phyloP scores from a whole-genome alignment of 176 grass and related monocot genomes.

The Avena sativa region DNA sequence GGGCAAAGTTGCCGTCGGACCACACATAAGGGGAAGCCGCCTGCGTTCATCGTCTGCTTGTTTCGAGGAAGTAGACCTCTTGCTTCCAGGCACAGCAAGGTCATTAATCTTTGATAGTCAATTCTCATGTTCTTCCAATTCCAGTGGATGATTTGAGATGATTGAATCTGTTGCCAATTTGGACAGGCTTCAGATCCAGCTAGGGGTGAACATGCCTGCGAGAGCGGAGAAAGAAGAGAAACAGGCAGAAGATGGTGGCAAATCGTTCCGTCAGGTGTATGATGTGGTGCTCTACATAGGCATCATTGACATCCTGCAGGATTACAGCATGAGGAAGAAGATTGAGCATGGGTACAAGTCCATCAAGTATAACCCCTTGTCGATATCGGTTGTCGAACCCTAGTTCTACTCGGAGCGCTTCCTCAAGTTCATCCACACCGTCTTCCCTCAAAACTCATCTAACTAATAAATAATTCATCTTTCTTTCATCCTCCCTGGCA shows the following conservation, averaged over 20 bases:
- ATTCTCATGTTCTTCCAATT: neutral
- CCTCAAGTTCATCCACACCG: neutral
- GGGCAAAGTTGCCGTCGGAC: constrained; percentile 67
- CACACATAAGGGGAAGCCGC: constrained; percentile 86
- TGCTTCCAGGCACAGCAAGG: constrained; percentile 95
- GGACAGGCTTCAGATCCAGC: constrained; percentile 84
- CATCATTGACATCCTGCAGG: constrained; percentile 93
- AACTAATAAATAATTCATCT: constrained; percentile 16
- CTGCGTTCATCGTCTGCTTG: constrained; percentile 78
- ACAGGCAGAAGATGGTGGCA: constrained; percentile 49
- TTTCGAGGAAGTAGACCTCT: constrained; percentile 91
- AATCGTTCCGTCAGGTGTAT: constrained; percentile 65
- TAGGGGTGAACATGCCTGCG: constrained; percentile 94
- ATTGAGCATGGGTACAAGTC: constrained; percentile 92
- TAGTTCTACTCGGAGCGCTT: constrained; percentile 72
- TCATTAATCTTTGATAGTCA: neutral
- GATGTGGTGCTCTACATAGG: constrained; percentile 92
- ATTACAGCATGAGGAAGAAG: constrained; percentile 83
- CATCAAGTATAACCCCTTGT: constrained; percentile 72
- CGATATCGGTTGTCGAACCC: constrained; percentile 74
- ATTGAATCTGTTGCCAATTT: neutral
- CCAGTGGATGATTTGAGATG: neutral
- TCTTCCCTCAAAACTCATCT: constrained; percentile 62
- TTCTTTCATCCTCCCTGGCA: neutral
- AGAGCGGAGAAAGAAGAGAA: constrained; percentile 64